These are phyloP conservation scores for Pseudozyma pruni DNA, from an alignment of 1,284 basidiomycete genomes.

Conservation along the genomic window DNA sequence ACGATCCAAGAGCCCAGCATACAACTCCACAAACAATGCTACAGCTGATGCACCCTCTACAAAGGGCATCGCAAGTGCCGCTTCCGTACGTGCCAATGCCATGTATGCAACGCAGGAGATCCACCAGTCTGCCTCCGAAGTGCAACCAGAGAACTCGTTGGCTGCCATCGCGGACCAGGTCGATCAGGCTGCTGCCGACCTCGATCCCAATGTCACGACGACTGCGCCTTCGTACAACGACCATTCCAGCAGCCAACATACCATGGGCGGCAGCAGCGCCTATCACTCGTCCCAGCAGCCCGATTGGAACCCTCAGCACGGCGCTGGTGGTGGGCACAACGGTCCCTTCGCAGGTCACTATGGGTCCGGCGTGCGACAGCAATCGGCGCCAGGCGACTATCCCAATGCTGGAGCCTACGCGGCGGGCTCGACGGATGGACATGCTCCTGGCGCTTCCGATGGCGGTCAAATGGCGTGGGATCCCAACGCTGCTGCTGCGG, in stretches of 20 bases:
- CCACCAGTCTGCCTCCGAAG: constrained; percentile 56
- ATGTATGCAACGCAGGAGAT: constrained; percentile 61
- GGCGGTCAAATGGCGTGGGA: constrained; percentile 28
- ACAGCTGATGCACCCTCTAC: background rate
- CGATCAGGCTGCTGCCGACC: constrained; percentile 53
- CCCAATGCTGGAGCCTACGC: constrained; percentile 6
- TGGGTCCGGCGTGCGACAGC: constrained; percentile 32
- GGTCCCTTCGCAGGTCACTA: constrained; percentile 17
- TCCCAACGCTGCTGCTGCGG: constrained; percentile 23
- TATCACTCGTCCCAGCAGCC: constrained; percentile 14
- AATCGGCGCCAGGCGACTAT: constrained; percentile 45
- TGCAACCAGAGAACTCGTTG: constrained; percentile 54
- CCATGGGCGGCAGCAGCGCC: constrained; percentile 11
- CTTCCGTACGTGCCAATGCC: constrained; percentile 51
- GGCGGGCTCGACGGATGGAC: constrained; percentile 23
- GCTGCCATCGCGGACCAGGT: constrained; percentile 59
- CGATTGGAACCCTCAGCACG: constrained; percentile 26
- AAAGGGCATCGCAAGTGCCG: constrained; percentile 16
- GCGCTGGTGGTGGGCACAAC: background rate
- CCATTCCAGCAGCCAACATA: constrained; percentile 20
- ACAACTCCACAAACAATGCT: background rate
- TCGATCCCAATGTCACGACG: constrained; percentile 26
- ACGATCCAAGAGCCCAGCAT: constrained; percentile 29
- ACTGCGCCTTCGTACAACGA: constrained; percentile 16
- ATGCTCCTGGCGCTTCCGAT: constrained; percentile 9